Evolutionary conservation across 345 rosid species (phyloP), one percentile per base, ranked within the genome.

Genomic region (Gossypium rotundifolium): DNA sequence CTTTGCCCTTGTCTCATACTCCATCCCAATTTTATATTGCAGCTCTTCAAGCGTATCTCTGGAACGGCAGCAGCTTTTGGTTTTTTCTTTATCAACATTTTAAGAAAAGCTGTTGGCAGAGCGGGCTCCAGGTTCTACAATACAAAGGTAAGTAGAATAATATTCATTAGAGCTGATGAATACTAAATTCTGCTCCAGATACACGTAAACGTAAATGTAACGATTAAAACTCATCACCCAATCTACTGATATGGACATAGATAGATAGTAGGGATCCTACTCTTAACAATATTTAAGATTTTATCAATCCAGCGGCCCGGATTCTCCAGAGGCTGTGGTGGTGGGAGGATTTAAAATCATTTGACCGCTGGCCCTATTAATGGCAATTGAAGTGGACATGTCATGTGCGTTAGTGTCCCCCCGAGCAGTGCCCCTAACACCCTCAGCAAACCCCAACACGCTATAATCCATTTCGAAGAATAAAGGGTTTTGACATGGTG

Each of bases 301-400:
- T 76, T 68, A 84, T 67, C 79, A 64, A 83, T 82, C 88, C 79
- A 81, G 82, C 16, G 84, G 84, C 84, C 83, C 87, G 48, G 90
- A 86, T 81, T 84, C 84, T 74, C 65, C 79, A 42, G 75, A 74
- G 71, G 62, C 76, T 5, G 40, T 33, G 40, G 84, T 82, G 81
- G 76, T 77, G 75, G 74, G 80, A 79, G 86, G 63, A 81, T 85
- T 90, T 68, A 78, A 63, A 76, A 82, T 79, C 85, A 77, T 84
- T 73, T 85, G 91, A 79, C 81, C 79, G 77, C 78, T 72, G 63
- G 75, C 55, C 73, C 79, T 79, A 75, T 72, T 78, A 78, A 80
- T 79, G 78, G 79, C 82, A 76, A 51, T 44, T 83, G 91, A 82
- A 74, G 81, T 78, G 74, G 86, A 80, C 83, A 68, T 75, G 52